A percentile compares a stretch with the other conserved stretches of the same genome.
phyloP scores from a whole-genome alignment of 768 basidiomycete genomes.

The Scleroderma bovista region DNA sequence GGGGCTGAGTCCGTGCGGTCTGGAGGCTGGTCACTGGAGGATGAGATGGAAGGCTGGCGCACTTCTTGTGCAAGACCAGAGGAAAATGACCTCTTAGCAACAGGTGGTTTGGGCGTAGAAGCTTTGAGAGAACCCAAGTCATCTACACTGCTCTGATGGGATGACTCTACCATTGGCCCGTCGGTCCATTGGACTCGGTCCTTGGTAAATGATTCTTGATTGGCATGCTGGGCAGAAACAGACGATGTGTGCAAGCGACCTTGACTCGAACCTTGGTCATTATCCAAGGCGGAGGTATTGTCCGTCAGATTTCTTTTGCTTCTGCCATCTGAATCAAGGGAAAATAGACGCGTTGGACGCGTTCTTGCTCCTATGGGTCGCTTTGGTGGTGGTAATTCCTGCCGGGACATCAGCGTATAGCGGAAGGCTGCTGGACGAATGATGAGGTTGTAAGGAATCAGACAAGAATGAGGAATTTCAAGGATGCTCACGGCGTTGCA shows the following conservation, averaged over 20 bases:
- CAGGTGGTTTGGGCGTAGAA: background rate
- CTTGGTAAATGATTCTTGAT: background rate
- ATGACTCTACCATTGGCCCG: constrained; percentile 5
- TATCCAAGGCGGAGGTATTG: no score
- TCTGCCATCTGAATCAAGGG: constrained; percentile 18
- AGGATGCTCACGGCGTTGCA: no score
- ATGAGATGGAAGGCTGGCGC: constrained; percentile 3
- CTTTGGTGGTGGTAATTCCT: background rate
- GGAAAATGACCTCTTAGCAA: constrained; percentile 8
- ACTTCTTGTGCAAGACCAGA: constrained; percentile 2
- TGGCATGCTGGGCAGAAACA: background rate
- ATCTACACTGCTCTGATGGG: background rate
- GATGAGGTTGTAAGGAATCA: no score
- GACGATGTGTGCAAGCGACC: background rate
- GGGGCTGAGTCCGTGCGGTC: constrained; percentile 1
- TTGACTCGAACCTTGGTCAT: background rate
- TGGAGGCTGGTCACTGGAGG: background rate
- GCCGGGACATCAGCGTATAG: background rate
- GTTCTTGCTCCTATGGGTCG: background rate
- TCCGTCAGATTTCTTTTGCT: constrained; percentile 6
- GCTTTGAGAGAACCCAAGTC: background rate
- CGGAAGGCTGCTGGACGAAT: no score
- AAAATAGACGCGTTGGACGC: constrained; percentile 17
- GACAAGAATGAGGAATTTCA: no score
- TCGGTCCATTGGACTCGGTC: constrained; percentile 2